These are phyloP conservation scores for Intubia oerlemansii DNA, from an alignment of 2,329 filamentous ascomycete species.

Conservation along the genomic window DNA sequence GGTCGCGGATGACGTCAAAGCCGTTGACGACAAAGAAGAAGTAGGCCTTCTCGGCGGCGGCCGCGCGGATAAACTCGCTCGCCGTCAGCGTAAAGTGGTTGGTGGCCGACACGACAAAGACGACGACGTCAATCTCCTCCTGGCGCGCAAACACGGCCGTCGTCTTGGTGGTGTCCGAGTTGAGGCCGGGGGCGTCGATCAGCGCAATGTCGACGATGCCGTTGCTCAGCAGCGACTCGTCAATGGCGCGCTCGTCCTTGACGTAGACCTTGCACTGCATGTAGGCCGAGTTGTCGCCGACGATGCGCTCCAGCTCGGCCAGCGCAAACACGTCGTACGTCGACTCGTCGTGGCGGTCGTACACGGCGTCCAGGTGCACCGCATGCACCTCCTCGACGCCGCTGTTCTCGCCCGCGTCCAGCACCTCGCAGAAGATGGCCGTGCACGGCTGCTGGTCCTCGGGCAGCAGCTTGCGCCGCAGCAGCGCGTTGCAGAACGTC, in stretches of 20 bases:
- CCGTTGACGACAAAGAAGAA: conserved; percentile 98
- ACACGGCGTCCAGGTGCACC: conserved; percentile 58
- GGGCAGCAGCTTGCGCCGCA: conserved; percentile 78
- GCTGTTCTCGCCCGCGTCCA: conserved; percentile 79
- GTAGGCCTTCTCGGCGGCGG: conserved; percentile 91
- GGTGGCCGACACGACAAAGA: conserved; percentile 92
- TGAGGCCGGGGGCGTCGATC: conserved; percentile 89
- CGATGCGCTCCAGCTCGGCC: conserved; percentile 65
- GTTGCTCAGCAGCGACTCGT: conserved; percentile 89
- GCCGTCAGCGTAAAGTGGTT: conserved; percentile 96
- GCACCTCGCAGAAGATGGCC: conserved; percentile 92
- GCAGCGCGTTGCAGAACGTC: conserved; percentile 93
- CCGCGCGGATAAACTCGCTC: conserved; percentile 94
- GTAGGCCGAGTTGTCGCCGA: conserved; percentile 72
- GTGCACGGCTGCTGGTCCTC: conserved; percentile 98
- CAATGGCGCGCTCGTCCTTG: conserved; percentile 69
- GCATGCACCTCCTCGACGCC: conserved; percentile 91
- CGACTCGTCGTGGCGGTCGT: conserved; percentile 78
- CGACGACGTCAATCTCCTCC: conserved; percentile 96
- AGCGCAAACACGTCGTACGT: conserved; percentile 79
- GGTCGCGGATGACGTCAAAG: conserved; percentile 83
- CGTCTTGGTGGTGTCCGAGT: conserved; percentile 90
- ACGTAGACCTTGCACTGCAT: conserved; percentile 95
- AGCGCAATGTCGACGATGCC: conserved; percentile 94
- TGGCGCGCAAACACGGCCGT: conserved; percentile 93